These are phyloP conservation scores for Auricularia auricula-judae DNA, from an alignment of 768 basidiomycete genomes.

Conservation along the genomic window DNA sequence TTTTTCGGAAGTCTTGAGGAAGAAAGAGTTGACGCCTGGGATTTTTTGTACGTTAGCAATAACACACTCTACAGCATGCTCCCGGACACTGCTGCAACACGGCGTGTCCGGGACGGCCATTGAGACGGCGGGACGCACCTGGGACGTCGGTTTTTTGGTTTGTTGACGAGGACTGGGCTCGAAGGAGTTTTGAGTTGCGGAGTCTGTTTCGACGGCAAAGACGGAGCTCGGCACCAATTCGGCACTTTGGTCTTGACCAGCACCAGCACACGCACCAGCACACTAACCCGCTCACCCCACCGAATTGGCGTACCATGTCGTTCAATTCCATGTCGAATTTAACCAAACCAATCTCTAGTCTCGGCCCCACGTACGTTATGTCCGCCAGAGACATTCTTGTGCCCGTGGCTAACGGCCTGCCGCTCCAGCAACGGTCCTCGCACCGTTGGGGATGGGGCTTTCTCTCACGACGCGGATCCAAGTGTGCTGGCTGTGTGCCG, in stretches of 20 bases:
- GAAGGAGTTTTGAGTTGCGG: neutral
- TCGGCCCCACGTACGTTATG: slow-evolving; percentile 76
- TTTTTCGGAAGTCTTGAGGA: neutral
- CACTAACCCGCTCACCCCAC: slow-evolving; percentile 21
- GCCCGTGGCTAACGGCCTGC: neutral
- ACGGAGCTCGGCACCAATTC: neutral
- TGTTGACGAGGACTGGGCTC: neutral
- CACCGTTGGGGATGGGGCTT: slow-evolving; percentile 96
- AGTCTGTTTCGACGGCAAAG: neutral
- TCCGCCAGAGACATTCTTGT: neutral
- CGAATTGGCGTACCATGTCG: slow-evolving; percentile 87
- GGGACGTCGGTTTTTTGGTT: neutral
- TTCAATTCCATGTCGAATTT: slow-evolving; percentile 60
- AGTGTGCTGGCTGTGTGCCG: slow-evolving; percentile 82
- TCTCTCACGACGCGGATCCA: slow-evolving; percentile 57
- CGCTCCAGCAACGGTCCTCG: slow-evolving; percentile 79
- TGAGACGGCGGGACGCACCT: neutral
- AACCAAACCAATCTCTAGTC: slow-evolving; percentile 76
- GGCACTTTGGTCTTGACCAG: neutral
- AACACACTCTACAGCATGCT: no score
- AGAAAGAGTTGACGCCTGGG: neutral
- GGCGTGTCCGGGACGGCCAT: neutral
- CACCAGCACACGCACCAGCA: neutral
- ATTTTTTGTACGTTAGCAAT: neutral
- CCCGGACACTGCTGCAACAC: no score